phyloP scores from a whole-genome alignment of 2,329 filamentous ascomycete species.

The Colletotrichum lini region DNA sequence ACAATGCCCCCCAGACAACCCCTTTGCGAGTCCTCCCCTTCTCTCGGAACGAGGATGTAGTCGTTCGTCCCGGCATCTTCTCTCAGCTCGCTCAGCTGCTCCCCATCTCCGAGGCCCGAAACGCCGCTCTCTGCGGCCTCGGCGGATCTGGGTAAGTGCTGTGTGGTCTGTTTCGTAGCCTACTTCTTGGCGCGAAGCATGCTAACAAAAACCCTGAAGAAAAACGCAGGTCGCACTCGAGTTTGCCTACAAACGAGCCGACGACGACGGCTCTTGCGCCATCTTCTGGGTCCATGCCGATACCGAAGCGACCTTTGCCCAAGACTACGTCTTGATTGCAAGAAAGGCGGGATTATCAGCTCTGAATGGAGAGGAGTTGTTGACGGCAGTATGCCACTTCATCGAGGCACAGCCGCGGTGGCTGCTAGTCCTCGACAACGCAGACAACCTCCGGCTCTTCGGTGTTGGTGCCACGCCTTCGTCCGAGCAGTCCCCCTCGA shows the following conservation, averaged over 20 bases:
- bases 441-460: neutral
- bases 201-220: neutral
- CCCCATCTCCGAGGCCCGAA: neutral
- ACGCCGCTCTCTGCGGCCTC: neutral
- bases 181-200: neutral
- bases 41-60: neutral
- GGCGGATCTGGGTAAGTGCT: neutral
- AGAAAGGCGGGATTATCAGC: neutral
- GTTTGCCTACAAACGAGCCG: neutral
- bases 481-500: neutral
- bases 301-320: neutral
- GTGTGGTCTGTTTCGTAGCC: neutral
- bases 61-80: neutral
- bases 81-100: neutral
- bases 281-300: constrained; percentile 3
- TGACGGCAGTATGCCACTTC: neutral
- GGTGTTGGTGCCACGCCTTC: neutral
- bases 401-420: neutral
- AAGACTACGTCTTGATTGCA: neutral
- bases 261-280: neutral
- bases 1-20: neutral
- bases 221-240: constrained; percentile 1
- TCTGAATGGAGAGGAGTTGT: neutral
- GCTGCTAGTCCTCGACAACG: neutral
- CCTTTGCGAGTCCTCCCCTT: neutral